Percentiles rank a stretch among this genome's conserved stretches.
Conservation (phyloP, 164 flowering plant species). For the Aristolochia contorta region DNA sequence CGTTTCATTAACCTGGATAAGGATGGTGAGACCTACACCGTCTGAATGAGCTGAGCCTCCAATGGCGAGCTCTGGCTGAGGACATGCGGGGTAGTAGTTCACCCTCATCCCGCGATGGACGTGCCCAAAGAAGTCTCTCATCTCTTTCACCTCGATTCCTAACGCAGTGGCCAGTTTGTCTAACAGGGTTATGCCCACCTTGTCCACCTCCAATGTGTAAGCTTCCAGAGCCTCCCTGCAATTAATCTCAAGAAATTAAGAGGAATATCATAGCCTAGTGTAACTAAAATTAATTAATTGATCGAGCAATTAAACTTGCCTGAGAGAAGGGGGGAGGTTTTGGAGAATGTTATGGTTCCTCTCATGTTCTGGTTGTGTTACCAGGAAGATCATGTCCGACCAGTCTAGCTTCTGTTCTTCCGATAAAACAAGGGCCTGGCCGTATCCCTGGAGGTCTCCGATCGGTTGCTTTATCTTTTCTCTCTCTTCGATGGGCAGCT, state of each 20-base stretch:
- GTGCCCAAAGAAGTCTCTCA: constrained; percentile 10
- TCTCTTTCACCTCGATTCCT: constrained; percentile 5
- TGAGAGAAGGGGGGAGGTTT: constrained; percentile 5
- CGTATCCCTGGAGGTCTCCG: constrained; percentile 22
- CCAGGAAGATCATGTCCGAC: constrained; percentile 9
- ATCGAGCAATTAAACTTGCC: no score
- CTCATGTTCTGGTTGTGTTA: constrained; percentile 5
- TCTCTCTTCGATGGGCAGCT: constrained; percentile 17
- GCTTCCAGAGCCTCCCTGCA: constrained; percentile 19
- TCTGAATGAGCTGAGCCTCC: constrained; percentile 28
- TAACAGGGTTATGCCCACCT: constrained; percentile 12
- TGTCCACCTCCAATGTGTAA: constrained; percentile 17
- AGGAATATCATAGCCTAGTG: no score
- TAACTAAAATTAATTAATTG: no score
- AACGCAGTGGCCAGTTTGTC: constrained; percentile 9
- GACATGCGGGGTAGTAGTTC: constrained; percentile 30
- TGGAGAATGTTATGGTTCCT: constrained; percentile 18
- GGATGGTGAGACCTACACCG: constrained; percentile 16
- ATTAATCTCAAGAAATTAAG: no score
- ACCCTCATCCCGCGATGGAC: constrained; percentile 17
- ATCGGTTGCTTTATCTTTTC: constrained; percentile 12
- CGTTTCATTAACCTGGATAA: constrained; percentile 24
- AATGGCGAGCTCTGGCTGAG: constrained; percentile 18
- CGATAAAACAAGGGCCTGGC: constrained; percentile 15
- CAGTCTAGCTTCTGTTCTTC: constrained; percentile 20